Conservation (phyloP, 176 grass and related monocot species). For the bread wheat (Triticum aestivum) region IWGSC_CS_RefSeq_v2.1 NC_057798.1:18126503-18127002, state of each 20-base stretch:
- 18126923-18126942: conserved; percentile 36
- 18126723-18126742: conserved; percentile 94
- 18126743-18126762: conserved; percentile 79
- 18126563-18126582: no score
- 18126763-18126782: conserved; percentile 87
- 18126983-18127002: conserved; percentile 55
- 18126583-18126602: no score
- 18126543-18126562: no score
- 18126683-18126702: conserved; percentile 44
- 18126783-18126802: conserved; percentile 54
- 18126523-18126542: no score
- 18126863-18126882: conserved; percentile 63
- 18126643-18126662: background rate
- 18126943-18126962: conserved; percentile 40
- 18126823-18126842: conserved; percentile 53
- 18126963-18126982: conserved; percentile 82
- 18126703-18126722: conserved; percentile 97
- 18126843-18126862: conserved; percentile 59
- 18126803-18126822: conserved; percentile 61
- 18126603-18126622: no score
- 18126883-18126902: conserved; percentile 72
- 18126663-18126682: background rate
- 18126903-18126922: conserved; percentile 51
- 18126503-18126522: no score
- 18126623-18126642: background rate